These are phyloP conservation scores for Gamsiella multidivaricata DNA, from an alignment of 192 early-diverging fungal genomes.

Conservation along the genomic window DNA sequence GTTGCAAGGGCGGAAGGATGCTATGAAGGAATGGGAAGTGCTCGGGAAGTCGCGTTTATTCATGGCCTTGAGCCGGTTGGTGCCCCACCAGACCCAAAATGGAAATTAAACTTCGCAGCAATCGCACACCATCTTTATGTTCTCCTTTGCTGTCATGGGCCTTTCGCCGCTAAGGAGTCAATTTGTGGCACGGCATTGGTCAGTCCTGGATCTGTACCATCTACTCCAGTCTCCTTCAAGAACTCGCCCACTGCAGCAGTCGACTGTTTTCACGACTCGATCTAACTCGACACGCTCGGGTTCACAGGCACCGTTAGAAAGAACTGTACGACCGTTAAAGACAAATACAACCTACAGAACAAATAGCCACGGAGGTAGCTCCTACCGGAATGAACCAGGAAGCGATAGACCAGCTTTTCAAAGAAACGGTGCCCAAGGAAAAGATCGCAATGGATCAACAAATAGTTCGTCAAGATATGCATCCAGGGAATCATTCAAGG, in stretches of 20 bases:
- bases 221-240: background rate
- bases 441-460: background rate
- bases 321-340: background rate
- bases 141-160: background rate
- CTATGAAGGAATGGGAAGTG: background rate
- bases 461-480: background rate
- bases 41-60: no score
- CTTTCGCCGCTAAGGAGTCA: background rate
- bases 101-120: slow-evolving; percentile 3
- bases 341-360: background rate
- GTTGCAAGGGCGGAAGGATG: background rate
- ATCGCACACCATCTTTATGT: background rate
- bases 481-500: background rate
- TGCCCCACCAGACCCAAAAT: slow-evolving; percentile 6
- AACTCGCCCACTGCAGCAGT: background rate
- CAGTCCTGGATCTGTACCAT: background rate
- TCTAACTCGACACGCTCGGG: background rate
- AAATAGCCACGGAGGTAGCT: no score
- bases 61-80: no score
- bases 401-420: background rate
- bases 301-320: background rate
- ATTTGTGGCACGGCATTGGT: slow-evolving; percentile 2
- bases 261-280: background rate
- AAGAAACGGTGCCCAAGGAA: background rate
- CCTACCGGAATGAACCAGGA: no score